Evolutionary conservation across 139 green algal genomes (phyloP).

Genomic region (Zygnema cylindricum): DNA sequence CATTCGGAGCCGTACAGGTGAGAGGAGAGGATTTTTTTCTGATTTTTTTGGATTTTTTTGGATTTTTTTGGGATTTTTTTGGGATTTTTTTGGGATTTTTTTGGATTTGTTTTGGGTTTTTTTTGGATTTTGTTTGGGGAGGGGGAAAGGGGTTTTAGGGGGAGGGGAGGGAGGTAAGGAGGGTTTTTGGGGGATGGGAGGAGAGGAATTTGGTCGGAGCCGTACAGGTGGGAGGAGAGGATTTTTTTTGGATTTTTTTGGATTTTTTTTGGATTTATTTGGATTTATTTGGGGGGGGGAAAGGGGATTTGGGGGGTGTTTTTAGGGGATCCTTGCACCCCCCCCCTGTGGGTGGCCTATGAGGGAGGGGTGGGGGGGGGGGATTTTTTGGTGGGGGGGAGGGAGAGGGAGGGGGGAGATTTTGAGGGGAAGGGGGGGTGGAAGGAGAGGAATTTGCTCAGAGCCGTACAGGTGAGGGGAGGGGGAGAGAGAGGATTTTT

Average conservation of each 20-base stretch:
- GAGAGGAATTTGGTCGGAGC: too few species aligned
- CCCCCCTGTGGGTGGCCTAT: slow-evolving; percentile 51
- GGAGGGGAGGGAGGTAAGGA: too few species aligned
- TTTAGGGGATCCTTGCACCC: slow-evolving; percentile 18
- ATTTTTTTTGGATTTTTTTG: too few species aligned
- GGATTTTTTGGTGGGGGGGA: slow-evolving; percentile 47
- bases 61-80: too few species aligned
- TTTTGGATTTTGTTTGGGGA: too few species aligned
- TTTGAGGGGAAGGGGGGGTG: slow-evolving; percentile 57
- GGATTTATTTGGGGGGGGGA: slow-evolving; percentile 59
- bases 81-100: too few species aligned
- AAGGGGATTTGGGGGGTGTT: slow-evolving; percentile 44
- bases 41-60: too few species aligned
- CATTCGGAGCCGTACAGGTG: slow-evolving; percentile 43
- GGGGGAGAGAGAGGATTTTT: too few species aligned
- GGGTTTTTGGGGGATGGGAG: slow-evolving; percentile 7
- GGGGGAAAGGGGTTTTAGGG: neutral
- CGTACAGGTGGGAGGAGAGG: too few species aligned
- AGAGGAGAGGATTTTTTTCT: too few species aligned
- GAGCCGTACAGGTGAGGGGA: slow-evolving; percentile 26
- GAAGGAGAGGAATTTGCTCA: slow-evolving; percentile 48
- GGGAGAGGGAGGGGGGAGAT: slow-evolving; percentile 36
- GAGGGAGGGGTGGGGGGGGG: slow-evolving; percentile 46
- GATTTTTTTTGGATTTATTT: slow-evolving; percentile 59
- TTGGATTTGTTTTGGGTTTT: too few species aligned